Evolutionary conservation across 2,329 filamentous ascomycete genomes (phyloP), one percentile per base, ranked within the genome.

Genomic region (Colletotrichum endophyticum): DNA sequence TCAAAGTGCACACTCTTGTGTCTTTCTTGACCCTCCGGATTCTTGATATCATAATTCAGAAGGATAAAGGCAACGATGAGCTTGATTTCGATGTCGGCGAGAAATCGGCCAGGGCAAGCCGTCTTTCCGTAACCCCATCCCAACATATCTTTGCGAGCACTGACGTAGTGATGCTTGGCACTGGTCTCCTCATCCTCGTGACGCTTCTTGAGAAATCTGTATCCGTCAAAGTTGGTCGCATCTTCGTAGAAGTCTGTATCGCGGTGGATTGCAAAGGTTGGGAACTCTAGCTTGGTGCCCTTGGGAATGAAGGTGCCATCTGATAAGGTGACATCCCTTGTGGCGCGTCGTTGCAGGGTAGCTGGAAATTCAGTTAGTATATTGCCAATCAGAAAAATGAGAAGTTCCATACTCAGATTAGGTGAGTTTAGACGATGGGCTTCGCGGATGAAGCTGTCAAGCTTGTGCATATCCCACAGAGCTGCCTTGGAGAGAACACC

Each of bases 231-330:
- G 8, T 83, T 79, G 0, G 90, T 92, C 27, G 87, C 86, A 79
- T 94, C 93, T 5, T 88, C 83, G 8, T 86, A 75, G 77, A 86
- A 89, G 1, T 88, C 89, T 72, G 92, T 91, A 73, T 95, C 93
- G 56, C 93, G 93, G 0, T 93, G 93, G 74, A 94, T 92, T 7
- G 34, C 62, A 44, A 28, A 66, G 5, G 34, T 28, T 0, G 62
- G 32, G 12, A 66, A 66, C 11, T 44, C 62, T 3, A 66, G 62
- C 8, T 66, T 66, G 11, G 34, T 66, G 3, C 62, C 62, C 15
- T 66, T 44, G 32, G 62, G 62, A 7, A 66, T 22, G 8, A 66
- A 66, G 4, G 62, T 66, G 8, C 62, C 62, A 25, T 66, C 62
- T 16, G 62, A 66, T 5, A 66, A 39, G 15, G 62, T 66, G 5